Conservation (phyloP, 2,329 filamentous ascomycete species). For the Coniella vitis region DNA sequence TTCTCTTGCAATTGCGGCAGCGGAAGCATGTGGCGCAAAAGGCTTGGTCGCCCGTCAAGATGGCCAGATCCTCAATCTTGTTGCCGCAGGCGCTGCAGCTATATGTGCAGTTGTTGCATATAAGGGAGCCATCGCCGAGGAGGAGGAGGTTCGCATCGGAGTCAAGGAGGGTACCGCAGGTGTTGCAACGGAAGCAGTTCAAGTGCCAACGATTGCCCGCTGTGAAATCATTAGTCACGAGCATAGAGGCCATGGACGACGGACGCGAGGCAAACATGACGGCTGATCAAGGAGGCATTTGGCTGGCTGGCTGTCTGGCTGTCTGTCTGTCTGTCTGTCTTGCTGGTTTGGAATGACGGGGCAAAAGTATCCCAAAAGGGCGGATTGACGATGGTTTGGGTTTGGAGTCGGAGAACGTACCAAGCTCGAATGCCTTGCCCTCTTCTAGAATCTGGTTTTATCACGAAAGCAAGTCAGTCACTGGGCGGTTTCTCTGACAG, state of each 20-base stretch:
- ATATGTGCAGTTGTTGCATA: conserved; percentile 99
- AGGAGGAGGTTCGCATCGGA: conserved; percentile 96
- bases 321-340: not conserved
- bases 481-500: conserved; percentile 21
- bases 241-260: conserved; percentile 17
- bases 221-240: conserved; percentile 31
- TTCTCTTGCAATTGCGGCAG: conserved; percentile 96
- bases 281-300: not conserved
- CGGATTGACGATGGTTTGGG: not conserved
- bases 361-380: conserved; percentile 1
- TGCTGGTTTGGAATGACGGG: not conserved
- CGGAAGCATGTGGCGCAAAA: conserved; percentile 97
- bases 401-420: conserved; percentile 44
- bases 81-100: conserved; percentile 94
- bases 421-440: conserved; percentile 95
- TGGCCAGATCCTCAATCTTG: conserved; percentile 97
- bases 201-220: conserved; percentile 98
- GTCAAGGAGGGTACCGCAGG: conserved; percentile 89
- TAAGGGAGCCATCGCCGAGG: conserved; percentile 93
- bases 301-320: not conserved
- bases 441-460: conserved; percentile 82
- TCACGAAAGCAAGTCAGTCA: conserved; percentile 4
- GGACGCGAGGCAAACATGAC: conserved; percentile 11
- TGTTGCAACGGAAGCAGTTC: conserved; percentile 97
- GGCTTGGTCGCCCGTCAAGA: conserved; percentile 93